These are phyloP conservation scores for Rubia occidens DNA, from an alignment of 305 asterid species.

Conservation along the genomic window DNA sequence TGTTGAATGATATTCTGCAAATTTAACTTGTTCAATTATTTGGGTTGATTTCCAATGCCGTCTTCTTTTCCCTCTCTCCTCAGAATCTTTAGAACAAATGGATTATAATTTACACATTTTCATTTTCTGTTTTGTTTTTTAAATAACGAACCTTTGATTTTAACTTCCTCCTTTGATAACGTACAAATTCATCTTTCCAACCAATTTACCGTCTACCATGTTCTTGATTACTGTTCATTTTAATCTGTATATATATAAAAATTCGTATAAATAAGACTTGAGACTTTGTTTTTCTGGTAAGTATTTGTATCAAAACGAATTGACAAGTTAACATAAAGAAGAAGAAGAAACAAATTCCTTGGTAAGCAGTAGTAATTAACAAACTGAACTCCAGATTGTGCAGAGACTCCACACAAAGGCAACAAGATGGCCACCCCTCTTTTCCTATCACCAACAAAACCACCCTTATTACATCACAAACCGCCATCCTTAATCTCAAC, in stretches of 20 bases:
- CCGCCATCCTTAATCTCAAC: constrained; percentile 1
- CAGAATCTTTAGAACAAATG: too few species aligned
- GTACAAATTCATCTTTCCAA: too few species aligned
- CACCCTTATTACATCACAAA: not conserved
- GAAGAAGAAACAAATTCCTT: not conserved
- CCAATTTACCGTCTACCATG: too few species aligned
- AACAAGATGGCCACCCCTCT: constrained; percentile 5
- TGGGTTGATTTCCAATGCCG: not conserved
- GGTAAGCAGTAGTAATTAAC: not conserved
- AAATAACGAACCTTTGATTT: too few species aligned
- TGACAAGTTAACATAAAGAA: not conserved
- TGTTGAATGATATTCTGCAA: not conserved
- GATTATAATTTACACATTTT: too few species aligned
- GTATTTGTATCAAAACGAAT: too few species aligned
- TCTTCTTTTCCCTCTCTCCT: not conserved
- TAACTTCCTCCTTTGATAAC: too few species aligned
- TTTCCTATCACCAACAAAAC: not conserved
- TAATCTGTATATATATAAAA: too few species aligned
- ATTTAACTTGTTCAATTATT: not conserved
- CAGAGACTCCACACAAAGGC: not conserved
- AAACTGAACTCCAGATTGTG: not conserved
- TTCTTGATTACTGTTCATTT: too few species aligned
- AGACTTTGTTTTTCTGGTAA: too few species aligned
- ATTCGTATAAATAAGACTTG: too few species aligned
- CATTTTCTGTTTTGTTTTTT: too few species aligned